phyloP scores from a whole-genome alignment of 1,139 yeast species.

The Kurtzmaniella quercitrusa region DNA sequence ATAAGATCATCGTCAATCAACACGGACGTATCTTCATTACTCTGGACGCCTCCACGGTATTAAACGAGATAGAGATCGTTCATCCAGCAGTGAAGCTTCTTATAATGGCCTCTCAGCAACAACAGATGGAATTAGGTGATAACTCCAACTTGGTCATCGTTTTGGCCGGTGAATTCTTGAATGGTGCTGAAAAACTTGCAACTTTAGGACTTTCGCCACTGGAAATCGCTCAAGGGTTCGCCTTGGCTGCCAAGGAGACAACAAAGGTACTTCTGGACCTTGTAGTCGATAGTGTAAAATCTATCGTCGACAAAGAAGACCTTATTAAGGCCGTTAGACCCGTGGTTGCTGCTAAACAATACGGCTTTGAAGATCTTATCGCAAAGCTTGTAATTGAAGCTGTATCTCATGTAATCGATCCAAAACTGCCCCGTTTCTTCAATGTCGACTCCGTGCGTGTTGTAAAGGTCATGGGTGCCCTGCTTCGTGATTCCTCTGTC shows the following conservation, averaged over 20 bases:
- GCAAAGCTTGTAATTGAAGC: constrained; percentile 85
- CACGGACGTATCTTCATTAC: constrained; percentile 84
- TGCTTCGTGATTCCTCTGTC: constrained; percentile 70
- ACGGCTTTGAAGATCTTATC: constrained; percentile 77
- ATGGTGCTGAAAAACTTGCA: constrained; percentile 76
- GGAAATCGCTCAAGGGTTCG: constrained; percentile 87
- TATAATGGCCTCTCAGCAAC: constrained; percentile 96
- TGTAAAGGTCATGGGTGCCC: constrained; percentile 93
- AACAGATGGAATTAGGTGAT: constrained; percentile 75
- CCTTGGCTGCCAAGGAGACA: constrained; percentile 74
- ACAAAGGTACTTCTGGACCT: constrained; percentile 62
- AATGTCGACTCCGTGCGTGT: constrained; percentile 93
- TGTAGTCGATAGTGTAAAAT: constrained; percentile 59
- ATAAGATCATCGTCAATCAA: constrained; percentile 85
- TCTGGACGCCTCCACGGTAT: constrained; percentile 95
- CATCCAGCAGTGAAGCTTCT: constrained; percentile 96
- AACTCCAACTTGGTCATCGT: constrained; percentile 45
- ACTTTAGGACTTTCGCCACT: constrained; percentile 86
- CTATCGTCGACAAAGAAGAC: constrained; percentile 51
- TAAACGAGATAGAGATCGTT: constrained; percentile 87
- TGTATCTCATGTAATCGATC: constrained; percentile 67
- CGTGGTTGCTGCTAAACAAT: constrained; percentile 90
- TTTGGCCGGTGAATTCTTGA: constrained; percentile 87
- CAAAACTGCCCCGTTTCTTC: constrained; percentile 57
- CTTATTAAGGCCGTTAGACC: constrained; percentile 76